These are phyloP conservation scores for Mortierella sp. DNA, from an alignment of 371 early-diverging fungal species.

Conservation along the genomic window DNA sequence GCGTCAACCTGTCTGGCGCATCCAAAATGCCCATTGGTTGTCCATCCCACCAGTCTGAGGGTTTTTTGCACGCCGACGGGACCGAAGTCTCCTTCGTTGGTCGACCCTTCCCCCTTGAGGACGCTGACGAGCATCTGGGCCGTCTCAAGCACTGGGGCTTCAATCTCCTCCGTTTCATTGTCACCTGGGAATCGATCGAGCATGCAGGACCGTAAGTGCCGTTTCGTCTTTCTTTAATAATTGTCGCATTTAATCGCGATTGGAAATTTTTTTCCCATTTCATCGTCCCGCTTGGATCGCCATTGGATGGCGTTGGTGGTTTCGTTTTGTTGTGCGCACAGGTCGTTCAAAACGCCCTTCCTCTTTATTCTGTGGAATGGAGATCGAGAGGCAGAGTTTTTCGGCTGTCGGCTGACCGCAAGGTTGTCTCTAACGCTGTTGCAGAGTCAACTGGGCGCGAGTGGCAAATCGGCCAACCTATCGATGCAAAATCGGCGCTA, in stretches of 20 bases:
- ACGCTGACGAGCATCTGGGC: slow-evolving; percentile 85
- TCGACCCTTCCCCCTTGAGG: slow-evolving; percentile 86
- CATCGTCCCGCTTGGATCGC: slow-evolving; percentile 1
- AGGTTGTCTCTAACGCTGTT: neutral
- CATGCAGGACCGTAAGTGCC: slow-evolving; percentile 80
- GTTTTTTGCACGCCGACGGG: slow-evolving; percentile 70
- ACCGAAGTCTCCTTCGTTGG: slow-evolving; percentile 72
- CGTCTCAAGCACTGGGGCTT: slow-evolving; percentile 85
- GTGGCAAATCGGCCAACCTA: neutral
- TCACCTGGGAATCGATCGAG: slow-evolving; percentile 92
- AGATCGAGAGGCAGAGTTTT: neutral
- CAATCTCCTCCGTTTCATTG: slow-evolving; percentile 79
- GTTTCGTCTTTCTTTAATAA: neutral
- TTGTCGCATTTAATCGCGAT: neutral
- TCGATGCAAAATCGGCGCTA: neutral
- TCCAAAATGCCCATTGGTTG: slow-evolving; percentile 70
- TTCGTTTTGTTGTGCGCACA: neutral
- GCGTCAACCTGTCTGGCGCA: slow-evolving; percentile 76
- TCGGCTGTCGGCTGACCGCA: slow-evolving; percentile 2
- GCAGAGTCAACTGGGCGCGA: neutral
- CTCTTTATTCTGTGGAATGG: neutral
- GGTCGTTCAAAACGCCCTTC: neutral
- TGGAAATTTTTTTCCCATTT: slow-evolving; percentile 2
- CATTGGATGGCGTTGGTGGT: neutral
- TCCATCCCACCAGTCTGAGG: slow-evolving; percentile 64